Base-by-base conservation (phyloP, 2,329 filamentous ascomycete species). In the Teratosphaeria viscida region DNA sequence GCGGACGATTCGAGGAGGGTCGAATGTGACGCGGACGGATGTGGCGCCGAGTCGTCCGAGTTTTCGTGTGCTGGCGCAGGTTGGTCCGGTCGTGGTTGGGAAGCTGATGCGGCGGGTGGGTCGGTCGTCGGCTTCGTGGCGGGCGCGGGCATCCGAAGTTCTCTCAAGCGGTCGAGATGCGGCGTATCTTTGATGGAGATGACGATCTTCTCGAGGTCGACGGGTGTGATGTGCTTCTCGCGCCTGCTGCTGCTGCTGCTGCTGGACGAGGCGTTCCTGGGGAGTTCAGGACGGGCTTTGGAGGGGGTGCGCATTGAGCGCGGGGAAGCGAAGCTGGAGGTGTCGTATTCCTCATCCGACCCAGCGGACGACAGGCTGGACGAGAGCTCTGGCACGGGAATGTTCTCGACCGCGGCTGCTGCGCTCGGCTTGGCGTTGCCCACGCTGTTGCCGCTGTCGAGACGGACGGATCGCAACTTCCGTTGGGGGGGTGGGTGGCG, bases 171-270 rank as follows among this genome's bases (percentile, higher is more conserved):
- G 68, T 83, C 79, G 26, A 92, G 79, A 54, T 82, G 81, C 73
- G 85, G 85, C 75, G 89, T 90, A 75, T 94, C 88, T 74, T 95
- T 89, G 71, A 96, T 96, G 47, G 87, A 90, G 59, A 89, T 85
- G 52, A 96, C 90, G 83, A 97, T 95, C 78, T 95, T 95, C 75
- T 96, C 90, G 34, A 97, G 81, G 68, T 94, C 89, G 69, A 90
- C 83, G 6, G 92, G 90, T n/a, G 91, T 95, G 66, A 96, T 92
- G 76, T 96, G 92, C 70, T 89, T 88, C 64, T 94, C 89, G 59
- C 81, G 85, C 61, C 55, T 64, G 73, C 83, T 81, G 19, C 19
- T 19, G 73, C 83, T 81, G 19, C 19, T 19, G 19, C 19, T 19
- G 72, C 70, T 83, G 68, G 81, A 85, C 11, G 87, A 92, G 72